These are phyloP conservation scores for Porodaedalea pini DNA, from an alignment of 1,284 basidiomycete genomes.

Conservation along the genomic window DNA sequence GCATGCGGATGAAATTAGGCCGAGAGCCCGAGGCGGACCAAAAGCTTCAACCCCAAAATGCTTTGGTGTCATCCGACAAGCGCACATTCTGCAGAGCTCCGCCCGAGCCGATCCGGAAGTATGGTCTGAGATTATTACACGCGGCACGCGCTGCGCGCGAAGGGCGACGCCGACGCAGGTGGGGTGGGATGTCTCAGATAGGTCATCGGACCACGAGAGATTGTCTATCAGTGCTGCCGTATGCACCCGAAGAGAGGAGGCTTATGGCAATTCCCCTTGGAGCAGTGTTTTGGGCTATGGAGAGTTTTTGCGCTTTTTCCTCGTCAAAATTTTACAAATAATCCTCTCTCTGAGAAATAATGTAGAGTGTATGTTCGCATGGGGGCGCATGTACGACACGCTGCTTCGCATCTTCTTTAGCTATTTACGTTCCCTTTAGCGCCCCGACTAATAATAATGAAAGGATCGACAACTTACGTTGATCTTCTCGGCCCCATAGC, in stretches of 20 bases:
- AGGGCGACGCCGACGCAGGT: neutral
- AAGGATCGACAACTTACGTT: conserved; percentile 12
- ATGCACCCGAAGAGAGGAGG: neutral
- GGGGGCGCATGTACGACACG: neutral
- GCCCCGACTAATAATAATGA: neutral
- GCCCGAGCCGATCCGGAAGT: neutral
- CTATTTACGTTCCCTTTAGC: neutral
- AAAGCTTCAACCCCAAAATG: neutral
- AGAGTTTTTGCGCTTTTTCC: neutral
- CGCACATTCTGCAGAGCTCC: neutral
- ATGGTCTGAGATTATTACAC: conserved; percentile 1
- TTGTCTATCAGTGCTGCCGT: neutral
- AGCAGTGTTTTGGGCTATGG: conserved; percentile 2
- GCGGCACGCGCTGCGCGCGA: neutral
- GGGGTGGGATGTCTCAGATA: conserved; percentile 16
- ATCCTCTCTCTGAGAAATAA: neutral
- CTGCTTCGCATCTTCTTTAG: neutral
- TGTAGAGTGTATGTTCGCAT: neutral
- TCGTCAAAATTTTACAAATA: neutral
- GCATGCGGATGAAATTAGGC: no score
- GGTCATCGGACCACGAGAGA: neutral
- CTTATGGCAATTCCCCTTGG: conserved; percentile 8
- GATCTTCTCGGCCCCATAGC: neutral
- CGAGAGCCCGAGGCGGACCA: neutral
- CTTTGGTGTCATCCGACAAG: neutral